Evolutionary conservation across 2,329 filamentous ascomycete species (phyloP), one percentile per base, ranked within the genome.

Genomic region (Dactylellina sp.): DNA sequence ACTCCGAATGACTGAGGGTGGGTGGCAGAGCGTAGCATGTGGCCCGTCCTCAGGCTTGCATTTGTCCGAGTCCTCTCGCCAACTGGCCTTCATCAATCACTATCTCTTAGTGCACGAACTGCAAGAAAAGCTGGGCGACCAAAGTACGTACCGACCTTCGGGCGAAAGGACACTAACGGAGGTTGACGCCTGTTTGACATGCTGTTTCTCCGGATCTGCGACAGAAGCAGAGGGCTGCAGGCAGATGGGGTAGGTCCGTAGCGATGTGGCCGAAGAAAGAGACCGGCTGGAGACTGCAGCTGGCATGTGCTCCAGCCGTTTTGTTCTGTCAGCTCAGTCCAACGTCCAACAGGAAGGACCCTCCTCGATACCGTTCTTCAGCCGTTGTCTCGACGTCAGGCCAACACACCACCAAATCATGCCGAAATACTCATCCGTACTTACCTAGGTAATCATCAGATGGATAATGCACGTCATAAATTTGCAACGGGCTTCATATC

Each of bases 1-100:
- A 44, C 16, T 40, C 20, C 24, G 20, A 37, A 28, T 22, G n/a
- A 18, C n/a, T 20, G 22, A 28, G 12, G n/a, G 35, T 14, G 22
- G 28, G 7, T 28, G 32, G 20, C n/a, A n/a, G n/a, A n/a, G n/a
- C 11, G 22, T 22, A 56, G 46, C 68, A 72, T 72, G 68, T 72
- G 68, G 68, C 16, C 52, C 60, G 47, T 72, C 60, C 68, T 64
- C 50, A 55, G 25, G 60, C 46, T 60, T 64, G 68, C 60, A 72
- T 72, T 72, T 72, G 68, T 72, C 68, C 68, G 60, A 65, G 18
- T 37, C 35, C 2, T n/a, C 35, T 39, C n/a, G 32, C 20, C 20
- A 22, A 22, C 44, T 22, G 7, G 49, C 16, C 39, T 42, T 7
- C n/a, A n/a, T n/a, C n/a, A n/a, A n/a, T n/a, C n/a, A n/a, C n/a